Evolutionary conservation across 148 eudicot genomes (phyloP).

Genomic region (Cornus suecica): DNA sequence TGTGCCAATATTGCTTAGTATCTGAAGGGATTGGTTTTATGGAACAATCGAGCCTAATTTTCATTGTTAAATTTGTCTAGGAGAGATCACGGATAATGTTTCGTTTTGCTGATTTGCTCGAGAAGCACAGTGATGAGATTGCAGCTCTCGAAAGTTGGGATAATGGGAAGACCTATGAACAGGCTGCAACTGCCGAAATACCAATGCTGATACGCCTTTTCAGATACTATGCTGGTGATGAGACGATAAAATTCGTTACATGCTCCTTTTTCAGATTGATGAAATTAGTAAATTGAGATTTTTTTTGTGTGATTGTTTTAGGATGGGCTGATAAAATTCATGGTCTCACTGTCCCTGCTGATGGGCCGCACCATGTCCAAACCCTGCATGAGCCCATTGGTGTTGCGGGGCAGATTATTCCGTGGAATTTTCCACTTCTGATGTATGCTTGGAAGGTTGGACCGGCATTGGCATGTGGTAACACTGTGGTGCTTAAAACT

Average conservation of each 20-base stretch:
- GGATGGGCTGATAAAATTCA: constrained; percentile 90
- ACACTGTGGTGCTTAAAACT: constrained; percentile 66
- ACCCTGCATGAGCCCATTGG: constrained; percentile 81
- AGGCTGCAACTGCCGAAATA: constrained; percentile 51
- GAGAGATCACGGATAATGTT: constrained; percentile 53
- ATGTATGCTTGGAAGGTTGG: constrained; percentile 85
- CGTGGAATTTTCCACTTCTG: constrained; percentile 82
- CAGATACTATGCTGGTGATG: constrained; percentile 63
- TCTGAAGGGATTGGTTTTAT: too few relatives aligned
- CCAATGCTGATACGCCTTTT: constrained; percentile 60
- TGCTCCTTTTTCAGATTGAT: not conserved
- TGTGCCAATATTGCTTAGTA: not conserved
- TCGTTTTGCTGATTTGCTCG: constrained; percentile 68
- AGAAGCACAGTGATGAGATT: constrained; percentile 64
- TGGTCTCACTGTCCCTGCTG: constrained; percentile 69
- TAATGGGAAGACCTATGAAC: constrained; percentile 63
- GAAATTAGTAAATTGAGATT: not conserved
- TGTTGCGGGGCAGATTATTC: constrained; percentile 81
- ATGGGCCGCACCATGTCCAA: constrained; percentile 63
- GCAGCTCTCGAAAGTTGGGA: constrained; percentile 85
- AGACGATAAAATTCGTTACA: not conserved
- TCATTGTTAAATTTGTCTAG: constrained; percentile 22
- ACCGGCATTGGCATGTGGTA: constrained; percentile 80
- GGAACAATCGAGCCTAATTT: not conserved
- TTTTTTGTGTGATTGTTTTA: constrained; percentile 13